phyloP scores from a whole-genome alignment of 371 early-diverging fungal species.

The Mortierella sp. region DNA sequence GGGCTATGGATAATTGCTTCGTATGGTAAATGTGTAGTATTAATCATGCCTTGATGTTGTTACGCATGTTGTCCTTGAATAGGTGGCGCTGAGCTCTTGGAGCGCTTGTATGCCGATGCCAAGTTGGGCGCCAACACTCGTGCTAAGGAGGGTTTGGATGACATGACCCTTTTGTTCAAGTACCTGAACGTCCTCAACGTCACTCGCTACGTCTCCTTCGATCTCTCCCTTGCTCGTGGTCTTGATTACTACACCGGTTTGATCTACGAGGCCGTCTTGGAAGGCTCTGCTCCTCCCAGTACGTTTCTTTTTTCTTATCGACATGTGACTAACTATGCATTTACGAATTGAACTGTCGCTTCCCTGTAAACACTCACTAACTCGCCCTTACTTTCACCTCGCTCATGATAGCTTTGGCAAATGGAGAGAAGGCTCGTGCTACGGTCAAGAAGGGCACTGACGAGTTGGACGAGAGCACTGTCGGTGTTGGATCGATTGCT shows the following conservation, averaged over 20 bases:
- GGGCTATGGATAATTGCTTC: not conserved
- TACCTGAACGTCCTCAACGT: slow-evolving; percentile 91
- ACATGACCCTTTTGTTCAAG: slow-evolving; percentile 89
- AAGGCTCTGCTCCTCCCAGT: slow-evolving; percentile 72
- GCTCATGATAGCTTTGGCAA: slow-evolving; percentile 30
- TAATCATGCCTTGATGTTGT: too few relatives aligned
- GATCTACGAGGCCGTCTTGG: slow-evolving; percentile 98
- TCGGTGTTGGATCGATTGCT: slow-evolving; percentile 98
- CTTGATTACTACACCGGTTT: slow-evolving; percentile 99
- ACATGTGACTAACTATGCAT: not conserved
- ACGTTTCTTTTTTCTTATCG: slow-evolving; percentile 24
- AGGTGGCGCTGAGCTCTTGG: slow-evolving; percentile 85
- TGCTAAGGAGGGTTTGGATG: slow-evolving; percentile 90
- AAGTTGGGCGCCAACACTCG: slow-evolving; percentile 74
- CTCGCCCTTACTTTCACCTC: not conserved
- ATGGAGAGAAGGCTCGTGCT: slow-evolving; percentile 47
- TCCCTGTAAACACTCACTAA: not conserved
- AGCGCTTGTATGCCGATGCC: slow-evolving; percentile 73
- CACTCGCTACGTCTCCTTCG: slow-evolving; percentile 81
- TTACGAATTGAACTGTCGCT: not conserved
- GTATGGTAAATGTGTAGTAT: too few relatives aligned
- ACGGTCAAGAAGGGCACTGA: slow-evolving; percentile 61
- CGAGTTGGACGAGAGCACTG: slow-evolving; percentile 81
- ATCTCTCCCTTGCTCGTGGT: slow-evolving; percentile 98
- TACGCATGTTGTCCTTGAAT: not conserved